Evolutionary conservation across 305 asterid species (phyloP).

Genomic region (Ilex paraguariensis): DNA sequence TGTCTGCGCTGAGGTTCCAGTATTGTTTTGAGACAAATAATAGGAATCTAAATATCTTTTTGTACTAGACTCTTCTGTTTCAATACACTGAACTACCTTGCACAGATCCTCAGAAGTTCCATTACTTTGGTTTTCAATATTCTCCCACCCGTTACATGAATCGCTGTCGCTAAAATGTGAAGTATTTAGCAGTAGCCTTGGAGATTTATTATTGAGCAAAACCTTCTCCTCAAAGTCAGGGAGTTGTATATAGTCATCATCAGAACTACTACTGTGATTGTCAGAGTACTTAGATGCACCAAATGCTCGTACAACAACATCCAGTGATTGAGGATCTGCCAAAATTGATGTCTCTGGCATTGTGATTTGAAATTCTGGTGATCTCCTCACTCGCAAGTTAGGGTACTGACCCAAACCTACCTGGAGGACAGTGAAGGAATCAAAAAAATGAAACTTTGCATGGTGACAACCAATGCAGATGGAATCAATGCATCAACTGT

Average conservation of each 20-base stretch:
- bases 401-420: constrained; percentile 61
- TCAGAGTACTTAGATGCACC: constrained; percentile 20
- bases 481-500: not conserved
- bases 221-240: constrained; percentile 51
- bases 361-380: constrained; percentile 35
- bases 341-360: constrained; percentile 34
- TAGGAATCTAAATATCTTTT: constrained; percentile 24
- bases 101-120: constrained; percentile 68
- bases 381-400: constrained; percentile 47
- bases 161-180: constrained; percentile 58
- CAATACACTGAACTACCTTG: constrained; percentile 81
- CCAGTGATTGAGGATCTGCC: constrained; percentile 39
- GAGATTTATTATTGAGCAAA: constrained; percentile 29
- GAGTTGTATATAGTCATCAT: constrained; percentile 43
- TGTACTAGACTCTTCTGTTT: constrained; percentile 41
- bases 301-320: constrained; percentile 35
- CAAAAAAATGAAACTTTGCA: not conserved
- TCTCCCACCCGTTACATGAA: constrained; percentile 73
- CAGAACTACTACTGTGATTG: constrained; percentile 65
- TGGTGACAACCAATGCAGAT: not conserved
- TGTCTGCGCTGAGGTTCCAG: constrained; percentile 19
- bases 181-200: constrained; percentile 31
- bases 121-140: constrained; percentile 61
- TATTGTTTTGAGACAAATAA: constrained; percentile 23
- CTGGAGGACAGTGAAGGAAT: constrained; percentile 37